Base-by-base conservation (phyloP, 257 asterid species). In the Solanum bulbocastanum region DNA sequence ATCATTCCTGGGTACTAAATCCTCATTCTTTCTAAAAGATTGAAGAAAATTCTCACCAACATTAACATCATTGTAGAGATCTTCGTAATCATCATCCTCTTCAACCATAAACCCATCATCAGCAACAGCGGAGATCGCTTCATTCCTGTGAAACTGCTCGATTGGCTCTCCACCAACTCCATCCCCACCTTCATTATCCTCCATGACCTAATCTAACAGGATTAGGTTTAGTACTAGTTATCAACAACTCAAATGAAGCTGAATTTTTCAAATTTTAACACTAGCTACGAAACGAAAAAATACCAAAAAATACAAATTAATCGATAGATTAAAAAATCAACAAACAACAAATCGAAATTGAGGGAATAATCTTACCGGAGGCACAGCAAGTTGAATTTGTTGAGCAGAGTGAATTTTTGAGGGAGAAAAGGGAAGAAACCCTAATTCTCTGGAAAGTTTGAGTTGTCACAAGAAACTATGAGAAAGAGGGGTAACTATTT, bases 1-100 rank as follows among this genome's bases (percentile, higher is more conserved):
- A 90, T 94, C 94, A 88, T 90, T 90, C 33, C 68, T 86, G 20
- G 87, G 88, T 86, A 83, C 84, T 78, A 78, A 78, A 23, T 78
- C 84, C 86, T 95, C 98, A 89, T 94, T 94, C 87, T 91, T 92
- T 56, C 93, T 90, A 86, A 94, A 4, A 82, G 98, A 92, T 88
- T 94, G 98, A 87, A 94, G 90, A 91, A 97, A 96, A 82, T 94
- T 91, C 92, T 96, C 99, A 37, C 99, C 99, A 44, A 97, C 98
- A 79, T 97, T 97, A 65, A 97, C 99, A 89, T 97, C 99, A 78
- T 95, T 96, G 87, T 97, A 97, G 30, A 97, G 98, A 87, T 97
- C 99, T 86, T 97, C 99, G 37, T 94, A 97, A 82, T 97, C 99
- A 85, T 95, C 98, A 40, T 92, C 93, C 58, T 96, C 99, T 20